Conservation (phyloP, 2,329 filamentous ascomycete genomes). For the Aureobasidium sp. region DNA sequence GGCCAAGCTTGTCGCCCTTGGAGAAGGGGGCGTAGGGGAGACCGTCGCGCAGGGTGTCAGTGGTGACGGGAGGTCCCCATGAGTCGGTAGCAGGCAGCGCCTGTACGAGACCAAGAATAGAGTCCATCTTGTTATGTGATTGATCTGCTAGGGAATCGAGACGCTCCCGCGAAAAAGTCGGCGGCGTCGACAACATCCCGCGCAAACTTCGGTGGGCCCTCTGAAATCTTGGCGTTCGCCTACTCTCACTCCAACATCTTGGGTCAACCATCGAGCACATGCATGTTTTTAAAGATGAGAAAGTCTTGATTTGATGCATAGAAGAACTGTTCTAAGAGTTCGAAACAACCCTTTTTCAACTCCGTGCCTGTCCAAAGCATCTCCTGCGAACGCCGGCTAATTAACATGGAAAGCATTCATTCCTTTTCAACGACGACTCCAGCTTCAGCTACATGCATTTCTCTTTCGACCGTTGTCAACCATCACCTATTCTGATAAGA, state of each 20-base stretch:
- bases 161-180: constrained; percentile 2
- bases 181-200: constrained; percentile 1
- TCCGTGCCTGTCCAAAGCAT: constrained; percentile 1
- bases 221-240: constrained; percentile 12
- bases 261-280: not conserved
- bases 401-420: not conserved
- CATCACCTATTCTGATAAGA: not conserved
- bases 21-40: constrained; percentile 97
- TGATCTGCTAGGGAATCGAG: not conserved
- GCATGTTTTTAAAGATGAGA: not conserved
- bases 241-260: not conserved
- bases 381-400: not conserved
- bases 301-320: not conserved
- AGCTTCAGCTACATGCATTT: not conserved
- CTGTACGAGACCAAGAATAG: constrained; percentile 39
- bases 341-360: not conserved
- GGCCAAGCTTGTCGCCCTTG: constrained; percentile 96
- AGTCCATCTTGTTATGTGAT: constrained; percentile 34
- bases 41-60: constrained; percentile 83
- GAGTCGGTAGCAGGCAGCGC: constrained; percentile 33
- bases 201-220: constrained; percentile 5
- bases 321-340: not conserved
- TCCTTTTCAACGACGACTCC: not conserved
- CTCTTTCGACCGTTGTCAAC: not conserved
- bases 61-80: constrained; percentile 79